phyloP scores from a whole-genome alignment of 148 eudicot genomes.

The Rhododendron molle region DNA sequence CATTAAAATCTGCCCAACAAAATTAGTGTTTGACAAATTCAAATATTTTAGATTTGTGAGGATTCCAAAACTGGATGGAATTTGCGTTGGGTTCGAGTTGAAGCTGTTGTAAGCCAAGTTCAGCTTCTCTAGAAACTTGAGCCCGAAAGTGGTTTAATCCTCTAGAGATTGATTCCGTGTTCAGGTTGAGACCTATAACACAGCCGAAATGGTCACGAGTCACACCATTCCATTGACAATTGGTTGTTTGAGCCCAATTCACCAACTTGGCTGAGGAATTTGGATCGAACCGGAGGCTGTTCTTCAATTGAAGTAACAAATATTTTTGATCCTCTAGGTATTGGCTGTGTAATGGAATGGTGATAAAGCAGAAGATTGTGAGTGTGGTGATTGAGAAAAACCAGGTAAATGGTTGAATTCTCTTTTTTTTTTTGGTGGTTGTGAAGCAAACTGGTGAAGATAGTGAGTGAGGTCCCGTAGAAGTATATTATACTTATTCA shows the following conservation, averaged over 20 bases:
- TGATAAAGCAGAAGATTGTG: slow-evolving; percentile 14
- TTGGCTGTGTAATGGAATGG: slow-evolving; percentile 3
- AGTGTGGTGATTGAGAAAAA: slow-evolving; percentile 9
- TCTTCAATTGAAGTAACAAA: slow-evolving; percentile 29
- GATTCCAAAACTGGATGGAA: no score
- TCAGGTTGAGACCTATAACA: slow-evolving; percentile 23
- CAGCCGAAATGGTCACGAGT: slow-evolving; percentile 6
- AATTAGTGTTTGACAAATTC: no score
- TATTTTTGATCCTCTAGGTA: slow-evolving; percentile 17
- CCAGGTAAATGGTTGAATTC: background rate
- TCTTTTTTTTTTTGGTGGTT: slow-evolving; percentile 3
- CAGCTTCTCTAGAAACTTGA: no score
- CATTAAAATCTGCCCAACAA: slow-evolving; percentile 24
- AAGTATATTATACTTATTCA: background rate
- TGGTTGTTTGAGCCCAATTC: slow-evolving; percentile 25
- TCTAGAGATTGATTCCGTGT: slow-evolving; percentile 15
- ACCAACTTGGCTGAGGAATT: slow-evolving; percentile 6
- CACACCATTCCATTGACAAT: slow-evolving; percentile 21
- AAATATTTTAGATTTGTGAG: no score
- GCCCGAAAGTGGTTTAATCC: slow-evolving; percentile 6
- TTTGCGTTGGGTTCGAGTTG: no score
- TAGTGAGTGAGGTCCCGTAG: background rate
- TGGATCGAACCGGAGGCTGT: slow-evolving; percentile 9
- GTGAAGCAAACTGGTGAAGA: background rate
- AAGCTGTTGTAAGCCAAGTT: no score